phyloP scores from a whole-genome alignment of 208 protist genomes.

The Wallacemonas sp. region DNA sequence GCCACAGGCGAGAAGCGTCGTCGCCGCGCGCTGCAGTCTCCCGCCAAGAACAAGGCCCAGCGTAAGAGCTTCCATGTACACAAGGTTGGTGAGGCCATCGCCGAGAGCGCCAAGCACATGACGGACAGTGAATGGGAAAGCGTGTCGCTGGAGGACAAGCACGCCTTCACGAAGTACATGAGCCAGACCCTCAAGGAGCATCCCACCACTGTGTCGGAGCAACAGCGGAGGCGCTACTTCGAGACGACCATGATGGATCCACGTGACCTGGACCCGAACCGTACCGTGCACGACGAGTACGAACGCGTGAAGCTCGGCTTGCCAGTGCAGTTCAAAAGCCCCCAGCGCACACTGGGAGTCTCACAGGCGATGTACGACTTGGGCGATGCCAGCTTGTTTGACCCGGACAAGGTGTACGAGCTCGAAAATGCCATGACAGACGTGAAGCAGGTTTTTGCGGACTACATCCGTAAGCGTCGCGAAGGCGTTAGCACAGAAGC shows the following conservation, averaged over 20 bases:
- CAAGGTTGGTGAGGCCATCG: slow-evolving; percentile 38
- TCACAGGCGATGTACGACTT: slow-evolving; percentile 77
- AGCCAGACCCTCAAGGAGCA: slow-evolving; percentile 42
- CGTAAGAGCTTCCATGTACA: slow-evolving; percentile 31
- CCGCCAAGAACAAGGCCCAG: slow-evolving; percentile 35
- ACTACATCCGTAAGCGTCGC: slow-evolving; percentile 74
- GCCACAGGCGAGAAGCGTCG: neutral
- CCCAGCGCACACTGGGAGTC: slow-evolving; percentile 62
- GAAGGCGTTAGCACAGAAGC: slow-evolving; percentile 77
- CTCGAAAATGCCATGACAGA: slow-evolving; percentile 82
- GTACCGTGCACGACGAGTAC: slow-evolving; percentile 65
- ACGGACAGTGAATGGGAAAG: slow-evolving; percentile 81
- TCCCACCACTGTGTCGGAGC: slow-evolving; percentile 73
- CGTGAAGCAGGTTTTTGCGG: slow-evolving; percentile 85
- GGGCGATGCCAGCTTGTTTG: slow-evolving; percentile 68
- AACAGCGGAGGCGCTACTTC: slow-evolving; percentile 85
- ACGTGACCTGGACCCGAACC: slow-evolving; percentile 50
- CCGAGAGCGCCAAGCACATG: slow-evolving; percentile 66
- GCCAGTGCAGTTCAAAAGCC: slow-evolving; percentile 70
- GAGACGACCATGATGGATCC: slow-evolving; percentile 81
- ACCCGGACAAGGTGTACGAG: slow-evolving; percentile 60
- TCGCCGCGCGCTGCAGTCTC: neutral
- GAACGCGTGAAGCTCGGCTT: slow-evolving; percentile 81
- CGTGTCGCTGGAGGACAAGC: slow-evolving; percentile 72
- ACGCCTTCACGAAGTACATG: slow-evolving; percentile 82